Conservation (phyloP, 495 filamentous ascomycete genomes). For the Penicillium atrosanguineum region DNA sequence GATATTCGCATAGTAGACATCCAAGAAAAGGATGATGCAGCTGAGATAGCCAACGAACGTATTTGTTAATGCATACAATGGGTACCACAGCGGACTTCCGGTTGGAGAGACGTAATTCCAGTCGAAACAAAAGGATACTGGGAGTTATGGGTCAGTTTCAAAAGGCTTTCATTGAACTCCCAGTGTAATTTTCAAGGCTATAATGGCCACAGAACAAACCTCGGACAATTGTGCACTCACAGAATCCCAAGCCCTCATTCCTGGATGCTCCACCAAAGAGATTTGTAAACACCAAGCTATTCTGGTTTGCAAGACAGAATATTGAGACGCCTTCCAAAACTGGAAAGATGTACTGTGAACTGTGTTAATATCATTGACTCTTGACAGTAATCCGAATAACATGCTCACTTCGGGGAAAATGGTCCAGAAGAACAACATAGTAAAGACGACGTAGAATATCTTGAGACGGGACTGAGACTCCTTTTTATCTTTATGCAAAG, state of each 20-base stretch:
- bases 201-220: too few species aligned
- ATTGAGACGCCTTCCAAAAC: conserved; percentile 48
- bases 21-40: conserved; percentile 39
- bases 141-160: too few species aligned
- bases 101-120: conserved; percentile 46
- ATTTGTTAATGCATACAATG: conserved; percentile 34
- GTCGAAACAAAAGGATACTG: conserved; percentile 49
- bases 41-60: conserved; percentile 40
- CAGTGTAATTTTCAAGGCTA: too few species aligned
- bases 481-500: conserved; percentile 12
- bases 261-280: conserved; percentile 51
- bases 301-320: conserved; percentile 42
- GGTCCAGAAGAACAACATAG: conserved; percentile 40
- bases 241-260: conserved; percentile 44
- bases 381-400: too few species aligned
- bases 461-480: conserved; percentile 12
- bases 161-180: too few species aligned
- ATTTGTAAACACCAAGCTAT: conserved; percentile 43
- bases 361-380: too few species aligned
- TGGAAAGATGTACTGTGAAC: conserved; percentile 44
- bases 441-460: conserved; percentile 14
- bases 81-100: conserved; percentile 29
- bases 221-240: too few species aligned
- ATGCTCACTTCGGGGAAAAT: conserved; percentile 49
- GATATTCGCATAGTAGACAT: conserved; percentile 44